A percentile compares a stretch with the other conserved stretches of the same genome.
phyloP scores from a whole-genome alignment of 116 monocot genomes.

The Cymodocea nodosa region DNA sequence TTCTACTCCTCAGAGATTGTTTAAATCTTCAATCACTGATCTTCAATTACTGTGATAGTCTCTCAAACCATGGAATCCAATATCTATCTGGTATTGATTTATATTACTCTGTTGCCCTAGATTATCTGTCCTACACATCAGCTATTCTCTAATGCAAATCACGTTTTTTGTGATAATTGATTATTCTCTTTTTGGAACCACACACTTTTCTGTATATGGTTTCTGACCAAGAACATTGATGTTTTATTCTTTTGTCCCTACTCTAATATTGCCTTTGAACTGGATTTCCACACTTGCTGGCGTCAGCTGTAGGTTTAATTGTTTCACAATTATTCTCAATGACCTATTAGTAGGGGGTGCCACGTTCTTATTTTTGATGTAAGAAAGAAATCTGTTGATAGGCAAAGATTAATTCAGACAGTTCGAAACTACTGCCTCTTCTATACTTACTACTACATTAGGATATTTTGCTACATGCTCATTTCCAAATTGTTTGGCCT shows the following conservation, averaged over 20 bases:
- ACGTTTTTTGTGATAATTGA: no score
- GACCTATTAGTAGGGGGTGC: no score
- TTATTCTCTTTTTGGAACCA: no score
- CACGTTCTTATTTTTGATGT: no score
- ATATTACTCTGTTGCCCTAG: not conserved
- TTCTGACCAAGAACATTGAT: no score
- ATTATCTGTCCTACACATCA: not conserved
- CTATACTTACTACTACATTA: not conserved
- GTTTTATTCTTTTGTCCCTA: no score
- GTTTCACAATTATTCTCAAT: no score
- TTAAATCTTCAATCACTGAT: constrained; percentile 45
- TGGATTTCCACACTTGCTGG: no score
- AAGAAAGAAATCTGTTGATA: no score
- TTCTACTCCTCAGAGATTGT: constrained; percentile 50
- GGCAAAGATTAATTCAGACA: not conserved
- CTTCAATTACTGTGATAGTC: constrained; percentile 77
- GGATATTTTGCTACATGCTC: not conserved
- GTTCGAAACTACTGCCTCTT: not conserved
- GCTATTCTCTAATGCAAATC: not conserved
- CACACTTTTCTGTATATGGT: no score
- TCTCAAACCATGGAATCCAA: constrained; percentile 55
- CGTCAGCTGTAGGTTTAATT: no score
- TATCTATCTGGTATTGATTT: constrained; percentile 41
- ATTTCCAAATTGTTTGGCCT: not conserved
- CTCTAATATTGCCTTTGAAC: no score